phyloP scores from a whole-genome alignment of 1,139 yeast genomes.

The Candida frijolesensis region DNA sequence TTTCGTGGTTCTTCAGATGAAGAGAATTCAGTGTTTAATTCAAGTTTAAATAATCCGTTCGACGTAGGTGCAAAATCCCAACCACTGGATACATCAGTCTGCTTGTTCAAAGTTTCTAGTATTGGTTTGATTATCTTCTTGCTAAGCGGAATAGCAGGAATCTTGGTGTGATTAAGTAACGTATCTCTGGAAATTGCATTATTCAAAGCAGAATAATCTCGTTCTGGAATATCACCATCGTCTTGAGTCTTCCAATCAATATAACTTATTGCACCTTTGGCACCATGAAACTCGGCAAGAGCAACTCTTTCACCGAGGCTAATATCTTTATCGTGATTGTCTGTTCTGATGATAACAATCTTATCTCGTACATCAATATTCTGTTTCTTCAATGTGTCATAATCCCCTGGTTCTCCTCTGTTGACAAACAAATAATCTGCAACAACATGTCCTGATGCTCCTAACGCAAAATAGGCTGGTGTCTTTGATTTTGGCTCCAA shows the following conservation, averaged over 20 bases:
- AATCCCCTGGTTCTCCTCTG: constrained; percentile 35
- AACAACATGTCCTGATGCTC: constrained; percentile 28
- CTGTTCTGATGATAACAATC: constrained; percentile 33
- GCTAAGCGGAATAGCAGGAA: constrained; percentile 44
- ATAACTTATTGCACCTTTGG: constrained; percentile 32
- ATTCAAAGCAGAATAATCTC: constrained; percentile 9
- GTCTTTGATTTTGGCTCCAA: constrained; percentile 32
- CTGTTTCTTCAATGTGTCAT: constrained; percentile 21
- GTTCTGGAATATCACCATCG: constrained; percentile 6
- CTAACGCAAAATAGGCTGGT: constrained; percentile 40
- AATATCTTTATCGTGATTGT: constrained; percentile 11
- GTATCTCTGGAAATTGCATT: constrained; percentile 14
- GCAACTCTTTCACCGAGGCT: constrained; percentile 29
- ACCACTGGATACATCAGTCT: constrained; percentile 17
- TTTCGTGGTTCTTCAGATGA: constrained; percentile 16
- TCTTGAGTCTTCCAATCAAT: constrained; percentile 17
- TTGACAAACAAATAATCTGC: constrained; percentile 35
- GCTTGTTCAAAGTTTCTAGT: constrained; percentile 25
- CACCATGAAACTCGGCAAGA: constrained; percentile 33
- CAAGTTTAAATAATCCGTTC: constrained; percentile 19
- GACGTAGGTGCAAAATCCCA: constrained; percentile 33
- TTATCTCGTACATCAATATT: constrained; percentile 25
- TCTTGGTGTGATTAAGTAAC: constrained; percentile 17
- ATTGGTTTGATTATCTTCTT: constrained; percentile 33
- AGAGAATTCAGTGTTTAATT: constrained; percentile 22